Evolutionary conservation across 495 filamentous ascomycete species (phyloP).

Genomic region (Aspergillus sclerotioniger): DNA sequence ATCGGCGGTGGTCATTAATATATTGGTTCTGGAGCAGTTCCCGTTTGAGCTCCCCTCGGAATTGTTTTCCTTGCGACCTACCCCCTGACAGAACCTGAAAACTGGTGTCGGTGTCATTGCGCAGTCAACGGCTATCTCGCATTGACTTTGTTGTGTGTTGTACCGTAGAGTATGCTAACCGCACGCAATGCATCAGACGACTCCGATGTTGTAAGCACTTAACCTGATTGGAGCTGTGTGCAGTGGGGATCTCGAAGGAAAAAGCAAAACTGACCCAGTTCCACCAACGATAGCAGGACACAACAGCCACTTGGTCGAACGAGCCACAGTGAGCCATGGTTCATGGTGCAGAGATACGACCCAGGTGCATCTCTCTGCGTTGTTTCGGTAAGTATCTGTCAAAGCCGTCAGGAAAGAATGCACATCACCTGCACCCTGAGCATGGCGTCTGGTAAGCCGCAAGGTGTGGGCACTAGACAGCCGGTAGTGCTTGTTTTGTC

Average conservation of each 20-base stretch:
- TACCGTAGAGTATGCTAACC: neutral
- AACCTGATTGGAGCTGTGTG: neutral
- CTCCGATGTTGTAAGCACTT: neutral
- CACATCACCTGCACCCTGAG: neutral
- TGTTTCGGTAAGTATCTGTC: neutral
- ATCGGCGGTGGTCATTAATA: neutral
- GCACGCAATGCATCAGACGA: neutral
- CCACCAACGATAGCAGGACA: neutral
- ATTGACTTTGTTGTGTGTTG: neutral
- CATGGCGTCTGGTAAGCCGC: neutral
- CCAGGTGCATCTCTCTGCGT: neutral
- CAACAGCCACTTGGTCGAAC: neutral
- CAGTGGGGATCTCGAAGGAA: neutral
- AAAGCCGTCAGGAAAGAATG: neutral
- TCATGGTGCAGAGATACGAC: neutral
- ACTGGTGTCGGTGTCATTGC: neutral
- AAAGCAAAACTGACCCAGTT: neutral
- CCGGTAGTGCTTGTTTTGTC: neutral
- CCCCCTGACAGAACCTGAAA: neutral
- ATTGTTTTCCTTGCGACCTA: neutral
- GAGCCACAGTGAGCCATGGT: neutral
- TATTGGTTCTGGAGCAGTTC: neutral
- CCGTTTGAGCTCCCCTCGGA: neutral
- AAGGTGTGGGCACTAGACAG: neutral
- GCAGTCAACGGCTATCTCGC: slow-evolving; percentile 1